Evolutionary conservation across 768 basidiomycete genomes (phyloP), one percentile per base, ranked within the genome.

Genomic region (Lactarius hengduanensis): DNA sequence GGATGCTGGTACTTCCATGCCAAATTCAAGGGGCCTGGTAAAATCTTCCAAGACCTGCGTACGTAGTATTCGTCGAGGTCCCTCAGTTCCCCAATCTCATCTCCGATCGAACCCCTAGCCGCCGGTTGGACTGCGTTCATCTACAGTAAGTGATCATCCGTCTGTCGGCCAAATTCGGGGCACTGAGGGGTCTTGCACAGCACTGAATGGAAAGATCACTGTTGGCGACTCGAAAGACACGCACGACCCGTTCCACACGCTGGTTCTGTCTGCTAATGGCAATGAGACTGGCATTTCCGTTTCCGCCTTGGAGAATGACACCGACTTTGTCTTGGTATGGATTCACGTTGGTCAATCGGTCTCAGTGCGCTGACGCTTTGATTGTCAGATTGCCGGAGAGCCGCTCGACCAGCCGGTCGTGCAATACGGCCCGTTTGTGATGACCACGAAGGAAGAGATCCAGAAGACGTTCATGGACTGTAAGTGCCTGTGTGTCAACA

Each of bases 1-100:
- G 96, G 96, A 6, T 96, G 94, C 76, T 96, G 93, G 92, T 97
- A 86, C 77, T 88, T 96, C 78, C 92, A 96, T 73, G 77, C 89
- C 67, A 85, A 79, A 65, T 87, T 96, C 74, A 77, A 82, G 32
- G 82, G 82, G 66, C 81, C 85, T 36, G 86, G 84, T 2, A 80
- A 77, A 36, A 82, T 93, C 36, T 96, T 92, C 79, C 96, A 96
- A 74, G 85, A 89, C 11, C 80, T 98, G 47, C 95, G 92, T 87
- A 70, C 73, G 88, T 77, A 16, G 36, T 13, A 0, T 26, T 15
- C 18, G 32, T 36, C 18, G 13, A 20, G 34, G 50, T n/a, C 41
- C 18, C 63, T 22, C 53, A 47, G 1, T 61, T 61, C 26, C 9
- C 13, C 32, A 10, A 22, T n/a, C 38, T 65, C 2, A 22, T 28